phyloP scores from a whole-genome alignment of 2,329 filamentous ascomycete genomes.

The Colletotrichum orchidophilum region DNA sequence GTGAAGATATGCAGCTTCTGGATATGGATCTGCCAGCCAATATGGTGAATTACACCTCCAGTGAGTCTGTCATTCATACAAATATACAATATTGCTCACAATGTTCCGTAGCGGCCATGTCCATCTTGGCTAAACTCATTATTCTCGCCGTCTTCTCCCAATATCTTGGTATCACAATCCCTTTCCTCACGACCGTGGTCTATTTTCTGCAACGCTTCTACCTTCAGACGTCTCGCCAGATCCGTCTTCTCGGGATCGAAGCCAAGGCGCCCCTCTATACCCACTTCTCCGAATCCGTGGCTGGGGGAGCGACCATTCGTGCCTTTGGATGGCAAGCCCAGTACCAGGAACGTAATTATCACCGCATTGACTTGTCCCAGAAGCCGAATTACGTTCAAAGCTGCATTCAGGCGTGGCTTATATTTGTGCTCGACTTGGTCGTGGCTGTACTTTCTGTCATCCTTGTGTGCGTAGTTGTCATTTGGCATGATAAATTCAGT shows the following conservation, averaged over 20 bases:
- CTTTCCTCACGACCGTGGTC: conserved; percentile 37
- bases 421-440: not conserved
- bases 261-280: conserved; percentile 46
- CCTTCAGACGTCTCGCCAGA: conserved; percentile 46
- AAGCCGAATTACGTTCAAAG: not conserved
- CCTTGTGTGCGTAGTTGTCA: not conserved
- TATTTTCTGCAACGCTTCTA: conserved; percentile 45
- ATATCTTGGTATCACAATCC: conserved; percentile 40
- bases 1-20: conserved; percentile 26
- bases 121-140: not conserved
- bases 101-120: not conserved
- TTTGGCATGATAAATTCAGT: conserved; percentile 41
- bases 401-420: conserved; percentile 18
- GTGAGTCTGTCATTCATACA: not conserved
- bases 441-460: conserved; percentile 7
- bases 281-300: conserved; percentile 40
- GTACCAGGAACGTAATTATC: not conserved
- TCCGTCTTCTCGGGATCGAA: conserved; percentile 45
- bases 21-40: conserved; percentile 21
- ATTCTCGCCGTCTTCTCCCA: conserved; percentile 24
- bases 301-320: conserved; percentile 35
- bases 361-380: conserved; percentile 2
- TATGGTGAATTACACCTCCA: conserved; percentile 25
- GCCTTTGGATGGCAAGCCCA: conserved; percentile 30
- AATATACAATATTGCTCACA: not conserved